These are phyloP conservation scores for Aspergillus udagawae DNA, from an alignment of 2,329 filamentous ascomycete species.

Conservation along the genomic window DNA sequence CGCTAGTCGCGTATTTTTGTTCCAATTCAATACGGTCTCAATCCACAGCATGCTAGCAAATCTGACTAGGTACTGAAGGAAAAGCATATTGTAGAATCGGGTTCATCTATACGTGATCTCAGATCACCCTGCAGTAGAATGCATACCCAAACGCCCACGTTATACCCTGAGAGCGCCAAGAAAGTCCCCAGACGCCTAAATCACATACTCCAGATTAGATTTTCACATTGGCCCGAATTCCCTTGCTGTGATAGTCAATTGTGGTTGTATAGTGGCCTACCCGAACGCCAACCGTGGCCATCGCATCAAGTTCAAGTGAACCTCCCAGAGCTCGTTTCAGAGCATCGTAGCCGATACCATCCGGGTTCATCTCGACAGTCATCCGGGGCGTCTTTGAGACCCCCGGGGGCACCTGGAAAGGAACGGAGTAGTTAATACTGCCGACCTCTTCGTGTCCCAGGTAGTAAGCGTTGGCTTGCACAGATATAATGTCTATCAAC, in stretches of 20 bases:
- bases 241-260: conserved; percentile 66
- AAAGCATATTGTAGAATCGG: not conserved
- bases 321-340: conserved; percentile 77
- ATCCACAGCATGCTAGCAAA: not conserved
- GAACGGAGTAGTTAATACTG: conserved; percentile 67
- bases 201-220: conserved; percentile 19
- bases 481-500: conserved; percentile 69
- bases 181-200: not conserved
- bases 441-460: conserved; percentile 76
- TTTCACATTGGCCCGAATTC: conserved; percentile 63
- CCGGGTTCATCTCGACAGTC: conserved; percentile 76
- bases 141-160: conserved; percentile 1
- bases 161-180: not conserved
- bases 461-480: conserved; percentile 83
- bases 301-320: conserved; percentile 70
- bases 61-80: not conserved
- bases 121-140: not conserved
- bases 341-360: conserved; percentile 76
- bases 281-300: conserved; percentile 69
- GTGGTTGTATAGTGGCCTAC: conserved; percentile 71
- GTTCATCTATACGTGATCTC: not conserved
- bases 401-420: conserved; percentile 75
- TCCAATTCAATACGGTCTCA: not conserved
- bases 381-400: conserved; percentile 67
- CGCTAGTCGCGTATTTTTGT: not conserved